These are phyloP conservation scores for Bruguiera sexangula DNA, from an alignment of 345 rosid species.

Conservation along the genomic window DNA sequence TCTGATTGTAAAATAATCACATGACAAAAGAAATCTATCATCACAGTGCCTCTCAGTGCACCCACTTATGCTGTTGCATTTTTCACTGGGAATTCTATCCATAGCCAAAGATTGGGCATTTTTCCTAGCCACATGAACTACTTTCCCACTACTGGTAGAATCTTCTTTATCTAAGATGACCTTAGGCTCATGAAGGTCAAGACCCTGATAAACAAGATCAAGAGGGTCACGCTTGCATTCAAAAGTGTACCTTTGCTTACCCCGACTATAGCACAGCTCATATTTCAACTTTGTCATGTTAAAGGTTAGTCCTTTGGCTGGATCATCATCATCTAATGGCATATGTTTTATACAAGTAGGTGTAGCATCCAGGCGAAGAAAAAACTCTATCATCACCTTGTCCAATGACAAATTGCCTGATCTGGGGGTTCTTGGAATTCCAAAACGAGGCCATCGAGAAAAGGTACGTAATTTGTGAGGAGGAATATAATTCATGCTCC, in stretches of 20 bases:
- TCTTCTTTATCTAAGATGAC: conserved; percentile 61
- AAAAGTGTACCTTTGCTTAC: conserved; percentile 84
- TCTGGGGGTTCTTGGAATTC: conserved; percentile 69
- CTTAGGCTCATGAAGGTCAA: conserved; percentile 86
- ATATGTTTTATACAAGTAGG: conserved; percentile 67
- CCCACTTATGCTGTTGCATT: conserved; percentile 33
- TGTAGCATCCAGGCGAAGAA: conserved; percentile 81
- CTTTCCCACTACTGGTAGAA: conserved; percentile 45
- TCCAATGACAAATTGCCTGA: conserved; percentile 94
- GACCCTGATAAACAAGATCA: conserved; percentile 94
- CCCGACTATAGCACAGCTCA: conserved; percentile 80
- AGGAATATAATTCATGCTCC: conserved; percentile 81
- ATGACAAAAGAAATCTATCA: conserved; percentile 86
- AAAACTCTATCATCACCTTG: conserved; percentile 94
- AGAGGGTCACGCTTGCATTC: conserved; percentile 86
- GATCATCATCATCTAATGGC: conserved; percentile 86
- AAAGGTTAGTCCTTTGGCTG: conserved; percentile 86
- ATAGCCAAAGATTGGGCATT: conserved; percentile 51
- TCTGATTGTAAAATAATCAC: conserved; percentile 92
- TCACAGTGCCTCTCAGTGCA: conserved; percentile 72
- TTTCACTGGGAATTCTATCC: conserved; percentile 66
- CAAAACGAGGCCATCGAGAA: conserved; percentile 95
- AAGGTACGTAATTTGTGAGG: conserved; percentile 89
- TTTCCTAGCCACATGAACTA: conserved; percentile 54
- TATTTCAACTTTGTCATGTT: conserved; percentile 75